These are phyloP conservation scores for Arabidopsis thaliana DNA, from an alignment of 345 rosid genomes.

Conservation along the genomic window DNA sequence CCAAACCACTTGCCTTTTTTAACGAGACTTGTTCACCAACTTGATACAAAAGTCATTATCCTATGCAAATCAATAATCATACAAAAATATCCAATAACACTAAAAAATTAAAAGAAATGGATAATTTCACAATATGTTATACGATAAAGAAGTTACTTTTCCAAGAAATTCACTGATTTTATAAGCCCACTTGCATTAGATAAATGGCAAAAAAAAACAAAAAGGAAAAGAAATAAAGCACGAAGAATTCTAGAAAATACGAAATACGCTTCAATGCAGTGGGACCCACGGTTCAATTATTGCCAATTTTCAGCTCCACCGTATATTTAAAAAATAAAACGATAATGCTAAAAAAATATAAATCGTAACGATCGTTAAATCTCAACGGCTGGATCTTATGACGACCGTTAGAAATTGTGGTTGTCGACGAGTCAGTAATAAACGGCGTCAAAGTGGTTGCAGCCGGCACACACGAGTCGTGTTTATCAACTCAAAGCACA, in stretches of 20 bases:
- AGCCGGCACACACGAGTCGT: constrained; percentile 28
- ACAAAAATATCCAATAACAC: not conserved
- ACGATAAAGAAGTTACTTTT: not conserved
- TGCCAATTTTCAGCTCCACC: constrained; percentile 16
- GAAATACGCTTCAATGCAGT: not conserved
- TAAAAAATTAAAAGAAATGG: not conserved
- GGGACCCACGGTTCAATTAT: constrained; percentile 24
- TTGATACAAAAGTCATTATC: not conserved
- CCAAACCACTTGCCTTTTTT: not conserved
- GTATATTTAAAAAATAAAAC: constrained; percentile 6
- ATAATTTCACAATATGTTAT: not conserved
- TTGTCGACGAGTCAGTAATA: constrained; percentile 1
- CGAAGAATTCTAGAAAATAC: not conserved
- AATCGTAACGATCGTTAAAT: constrained; percentile 29
- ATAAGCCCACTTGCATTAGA: not conserved
- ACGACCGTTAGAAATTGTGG: constrained; percentile 25
- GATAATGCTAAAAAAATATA: not conserved
- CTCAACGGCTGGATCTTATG: constrained; percentile 13
- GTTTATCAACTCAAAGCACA: constrained; percentile 34
- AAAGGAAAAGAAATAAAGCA: not conserved
- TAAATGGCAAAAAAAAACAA: not conserved
- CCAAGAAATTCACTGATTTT: not conserved
- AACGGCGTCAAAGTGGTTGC: constrained; percentile 31
- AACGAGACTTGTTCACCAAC: not conserved
- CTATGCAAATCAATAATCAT: not conserved